These are phyloP conservation scores for Plasmodium vinckei DNA, from an alignment of 169 alveolate species.

Conservation along the genomic window DNA sequence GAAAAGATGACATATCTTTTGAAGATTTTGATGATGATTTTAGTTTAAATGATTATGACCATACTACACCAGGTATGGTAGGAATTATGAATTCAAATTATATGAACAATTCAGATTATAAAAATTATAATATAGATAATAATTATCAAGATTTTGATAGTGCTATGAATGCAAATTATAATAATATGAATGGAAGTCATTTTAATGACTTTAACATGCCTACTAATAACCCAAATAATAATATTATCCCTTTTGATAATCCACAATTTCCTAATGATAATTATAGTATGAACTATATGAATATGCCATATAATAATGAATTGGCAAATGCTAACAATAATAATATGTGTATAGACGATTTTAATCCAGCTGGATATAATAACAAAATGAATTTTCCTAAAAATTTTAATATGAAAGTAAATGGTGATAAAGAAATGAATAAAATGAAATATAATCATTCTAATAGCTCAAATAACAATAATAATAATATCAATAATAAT, in stretches of 20 bases:
- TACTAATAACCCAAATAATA: neutral
- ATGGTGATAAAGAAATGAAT: constrained; percentile 33
- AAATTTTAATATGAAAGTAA: constrained; percentile 34
- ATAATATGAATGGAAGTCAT: constrained; percentile 21
- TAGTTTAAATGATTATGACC: constrained; percentile 70
- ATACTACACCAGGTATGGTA: constrained; percentile 74
- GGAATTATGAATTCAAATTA: constrained; percentile 77
- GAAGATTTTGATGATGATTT: constrained; percentile 72
- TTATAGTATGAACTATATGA: constrained; percentile 37
- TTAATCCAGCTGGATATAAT: constrained; percentile 10
- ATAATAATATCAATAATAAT: constrained; percentile 14
- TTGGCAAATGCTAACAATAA: constrained; percentile 17
- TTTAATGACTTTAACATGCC: constrained; percentile 21
- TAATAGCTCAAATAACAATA: neutral
- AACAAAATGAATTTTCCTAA: constrained; percentile 47
- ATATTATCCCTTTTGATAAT: constrained; percentile 12
- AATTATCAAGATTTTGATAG: constrained; percentile 66
- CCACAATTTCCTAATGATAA: constrained; percentile 33
- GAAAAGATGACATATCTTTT: constrained; percentile 33
- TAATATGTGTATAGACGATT: constrained; percentile 44
- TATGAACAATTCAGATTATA: constrained; percentile 50
- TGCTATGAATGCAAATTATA: constrained; percentile 7
- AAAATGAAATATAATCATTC: constrained; percentile 41
- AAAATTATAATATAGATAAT: constrained; percentile 33
- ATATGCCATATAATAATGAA: constrained; percentile 22